Percentiles rank a stretch among this genome's conserved stretches.
Conservation (phyloP, 1,139 yeast genomes). For the Hemisphaericaspora subhashii region DNA sequence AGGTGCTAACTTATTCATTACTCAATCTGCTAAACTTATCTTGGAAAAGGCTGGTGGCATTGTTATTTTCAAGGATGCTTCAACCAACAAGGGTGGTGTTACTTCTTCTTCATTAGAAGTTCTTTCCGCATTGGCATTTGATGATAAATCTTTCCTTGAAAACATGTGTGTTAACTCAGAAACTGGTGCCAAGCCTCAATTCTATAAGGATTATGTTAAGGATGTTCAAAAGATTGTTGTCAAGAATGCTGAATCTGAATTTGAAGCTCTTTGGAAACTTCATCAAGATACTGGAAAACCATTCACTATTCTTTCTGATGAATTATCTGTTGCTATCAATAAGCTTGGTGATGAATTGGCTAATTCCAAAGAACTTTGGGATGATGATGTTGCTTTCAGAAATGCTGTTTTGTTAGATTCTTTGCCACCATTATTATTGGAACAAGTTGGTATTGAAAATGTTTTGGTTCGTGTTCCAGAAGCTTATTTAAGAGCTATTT, state of each 20-base stretch:
- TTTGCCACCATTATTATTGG: conserved; percentile 71
- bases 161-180: conserved; percentile 69
- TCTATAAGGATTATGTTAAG: conserved; percentile 78
- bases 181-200: conserved; percentile 59
- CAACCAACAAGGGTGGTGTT: conserved; percentile 98
- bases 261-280: conserved; percentile 83
- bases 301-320: conserved; percentile 79
- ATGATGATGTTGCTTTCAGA: conserved; percentile 73
- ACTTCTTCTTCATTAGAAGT: conserved; percentile 96
- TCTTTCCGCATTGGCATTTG: conserved; percentile 88
- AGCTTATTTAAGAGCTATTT: conserved; percentile 82
- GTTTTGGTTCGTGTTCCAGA: conserved; percentile 81
- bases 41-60: conserved; percentile 92
- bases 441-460: conserved; percentile 72
- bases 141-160: conserved; percentile 74
- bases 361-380: conserved; percentile 81
- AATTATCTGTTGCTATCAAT: conserved; percentile 82
- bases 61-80: conserved; percentile 88
- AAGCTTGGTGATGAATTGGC: conserved; percentile 88
- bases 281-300: conserved; percentile 67
- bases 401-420: conserved; percentile 75
- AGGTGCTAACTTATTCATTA: conserved; percentile 94
- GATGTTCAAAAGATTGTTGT: conserved; percentile 79
- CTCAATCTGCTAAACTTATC: conserved; percentile 87
- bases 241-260: conserved; percentile 79